These are phyloP conservation scores for Colletotrichum magnum DNA, from an alignment of 2,329 filamentous ascomycete genomes.

Conservation along the genomic window DNA sequence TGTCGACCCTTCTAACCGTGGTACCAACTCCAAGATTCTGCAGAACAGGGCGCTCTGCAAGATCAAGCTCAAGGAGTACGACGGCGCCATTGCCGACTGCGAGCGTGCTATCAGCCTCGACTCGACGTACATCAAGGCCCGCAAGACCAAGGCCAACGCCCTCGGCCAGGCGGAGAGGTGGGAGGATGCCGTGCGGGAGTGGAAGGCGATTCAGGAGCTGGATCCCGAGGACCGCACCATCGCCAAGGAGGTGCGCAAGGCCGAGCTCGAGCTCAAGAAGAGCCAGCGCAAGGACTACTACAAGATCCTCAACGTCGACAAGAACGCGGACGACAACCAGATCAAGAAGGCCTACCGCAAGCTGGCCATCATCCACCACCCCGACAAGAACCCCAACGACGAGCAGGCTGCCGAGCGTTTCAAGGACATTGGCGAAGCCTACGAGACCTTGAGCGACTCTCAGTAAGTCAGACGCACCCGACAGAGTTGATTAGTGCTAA, in stretches of 20 bases:
- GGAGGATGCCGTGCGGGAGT: constrained; percentile 91
- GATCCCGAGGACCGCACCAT: constrained; percentile 87
- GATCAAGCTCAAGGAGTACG: constrained; percentile 86
- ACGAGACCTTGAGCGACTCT: constrained; percentile 94
- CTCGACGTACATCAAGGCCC: constrained; percentile 87
- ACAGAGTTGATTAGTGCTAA: constrained; percentile 50
- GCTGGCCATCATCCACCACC: constrained; percentile 93
- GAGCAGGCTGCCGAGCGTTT: constrained; percentile 89
- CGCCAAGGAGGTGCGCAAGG: constrained; percentile 86
- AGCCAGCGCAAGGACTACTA: constrained; percentile 98
- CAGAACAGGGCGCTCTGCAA: constrained; percentile 93
- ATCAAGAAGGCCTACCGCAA: constrained; percentile 99
- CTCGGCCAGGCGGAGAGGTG: constrained; percentile 88
- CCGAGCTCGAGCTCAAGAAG: constrained; percentile 98
- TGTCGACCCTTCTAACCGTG: constrained; percentile 89
- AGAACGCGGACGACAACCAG: constrained; percentile 85
- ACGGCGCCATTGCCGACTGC: constrained; percentile 86
- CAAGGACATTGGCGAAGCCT: constrained; percentile 98
- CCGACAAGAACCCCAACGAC: constrained; percentile 96
- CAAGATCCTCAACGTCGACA: constrained; percentile 92
- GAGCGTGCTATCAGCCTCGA: constrained; percentile 88
- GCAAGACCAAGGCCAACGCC: constrained; percentile 94
- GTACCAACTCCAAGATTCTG: constrained; percentile 93
- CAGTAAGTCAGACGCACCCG: constrained; percentile 74
- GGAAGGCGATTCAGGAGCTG: constrained; percentile 86